phyloP scores from a whole-genome alignment of 176 grass and related monocot genomes.

The Neostapfia colusana region DNA sequence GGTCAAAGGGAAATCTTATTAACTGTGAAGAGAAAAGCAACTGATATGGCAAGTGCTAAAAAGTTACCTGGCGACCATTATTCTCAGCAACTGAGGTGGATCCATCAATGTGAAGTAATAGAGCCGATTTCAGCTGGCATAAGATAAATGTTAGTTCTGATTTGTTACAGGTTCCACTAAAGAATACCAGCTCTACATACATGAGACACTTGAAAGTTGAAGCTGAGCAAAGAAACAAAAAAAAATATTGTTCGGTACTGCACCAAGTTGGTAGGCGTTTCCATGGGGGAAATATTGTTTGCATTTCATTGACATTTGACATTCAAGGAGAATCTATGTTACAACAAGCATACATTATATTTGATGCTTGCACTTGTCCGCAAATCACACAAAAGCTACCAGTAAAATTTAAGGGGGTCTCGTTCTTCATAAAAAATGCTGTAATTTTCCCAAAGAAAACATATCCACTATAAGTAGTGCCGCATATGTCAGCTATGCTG shows the following conservation, averaged over 20 bases:
- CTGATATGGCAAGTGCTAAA: background rate
- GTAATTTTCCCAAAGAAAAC: slow-evolving; percentile 1
- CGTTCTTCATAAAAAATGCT: background rate
- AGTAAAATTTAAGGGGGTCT: background rate
- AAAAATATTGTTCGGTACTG: too few relatives aligned
- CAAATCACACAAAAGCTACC: background rate
- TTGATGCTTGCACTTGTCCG: too few relatives aligned
- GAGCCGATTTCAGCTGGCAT: slow-evolving; percentile 83
- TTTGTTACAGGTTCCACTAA: background rate
- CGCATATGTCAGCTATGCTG: background rate
- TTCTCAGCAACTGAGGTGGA: slow-evolving; percentile 89
- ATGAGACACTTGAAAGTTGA: background rate
- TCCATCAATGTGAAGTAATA: slow-evolving; percentile 90
- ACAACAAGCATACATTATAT: too few relatives aligned
- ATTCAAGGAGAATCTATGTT: background rate
- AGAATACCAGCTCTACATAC: background rate
- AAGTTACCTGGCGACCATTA: slow-evolving; percentile 89
- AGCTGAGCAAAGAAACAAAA: too few relatives aligned
- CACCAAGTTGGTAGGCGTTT: background rate
- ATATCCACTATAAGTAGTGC: background rate
- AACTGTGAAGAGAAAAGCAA: background rate
- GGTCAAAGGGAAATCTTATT: slow-evolving; percentile 28
- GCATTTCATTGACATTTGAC: background rate
- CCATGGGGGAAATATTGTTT: background rate
- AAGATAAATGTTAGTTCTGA: slow-evolving; percentile 32